Percentiles rank a stretch among this genome's conserved stretches.
phyloP scores from a whole-genome alignment of 129 eudicot genomes.

The Flaveria sonorensis region DNA sequence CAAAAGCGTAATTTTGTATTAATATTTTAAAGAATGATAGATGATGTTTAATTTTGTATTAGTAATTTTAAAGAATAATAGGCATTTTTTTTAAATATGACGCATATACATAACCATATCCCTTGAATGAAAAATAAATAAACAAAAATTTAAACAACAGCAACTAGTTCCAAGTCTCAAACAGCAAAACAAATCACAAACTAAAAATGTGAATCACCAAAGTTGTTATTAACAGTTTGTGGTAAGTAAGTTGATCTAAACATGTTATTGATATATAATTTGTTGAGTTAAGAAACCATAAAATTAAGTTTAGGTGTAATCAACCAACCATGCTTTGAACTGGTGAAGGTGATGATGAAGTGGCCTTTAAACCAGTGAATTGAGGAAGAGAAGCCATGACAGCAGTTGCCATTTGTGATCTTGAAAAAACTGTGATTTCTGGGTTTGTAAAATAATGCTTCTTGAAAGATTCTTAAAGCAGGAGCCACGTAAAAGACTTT shows the following conservation, averaged over 20 bases:
- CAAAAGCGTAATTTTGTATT: too few species aligned
- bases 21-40: too few species aligned
- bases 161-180: neutral
- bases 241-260: neutral
- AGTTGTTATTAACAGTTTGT: neutral
- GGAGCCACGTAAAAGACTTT: constrained; percentile 60
- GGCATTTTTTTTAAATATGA: too few species aligned
- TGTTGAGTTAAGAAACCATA: neutral
- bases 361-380: constrained; percentile 67
- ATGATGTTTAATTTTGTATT: too few species aligned
- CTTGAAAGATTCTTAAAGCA: constrained; percentile 19
- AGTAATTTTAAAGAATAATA: too few species aligned
- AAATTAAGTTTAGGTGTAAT: neutral
- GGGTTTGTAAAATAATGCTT: constrained; percentile 18
- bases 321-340: constrained; percentile 61
- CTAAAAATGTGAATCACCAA: neutral
- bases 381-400: constrained; percentile 78
- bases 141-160: too few species aligned
- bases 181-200: too few species aligned
- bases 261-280: neutral
- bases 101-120: too few species aligned
- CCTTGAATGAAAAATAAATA: too few species aligned
- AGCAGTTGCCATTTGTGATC: constrained; percentile 62
- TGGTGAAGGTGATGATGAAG: constrained; percentile 49
- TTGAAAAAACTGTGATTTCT: neutral